Evolutionary conservation across 192 early-diverging fungal genomes (phyloP).

Genomic region (Backusella macrospora): DNA sequence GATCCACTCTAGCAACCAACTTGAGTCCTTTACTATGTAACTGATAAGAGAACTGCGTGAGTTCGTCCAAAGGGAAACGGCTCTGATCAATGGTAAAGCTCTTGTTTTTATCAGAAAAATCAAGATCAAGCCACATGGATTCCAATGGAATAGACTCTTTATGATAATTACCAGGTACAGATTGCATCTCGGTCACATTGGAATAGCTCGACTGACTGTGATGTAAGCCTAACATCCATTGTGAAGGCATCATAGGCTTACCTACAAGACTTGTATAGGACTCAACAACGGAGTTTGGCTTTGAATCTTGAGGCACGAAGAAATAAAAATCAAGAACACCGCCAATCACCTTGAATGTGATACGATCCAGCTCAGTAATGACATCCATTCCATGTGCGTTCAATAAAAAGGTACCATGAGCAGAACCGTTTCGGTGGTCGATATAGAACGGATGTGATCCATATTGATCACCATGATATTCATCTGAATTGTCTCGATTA

Average conservation of each 20-base stretch:
- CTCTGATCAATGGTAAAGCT: constrained; percentile 61
- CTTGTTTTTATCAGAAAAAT: constrained; percentile 65
- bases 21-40: constrained; percentile 53
- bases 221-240: constrained; percentile 36
- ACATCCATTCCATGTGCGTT: constrained; percentile 77
- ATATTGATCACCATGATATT: constrained; percentile 50
- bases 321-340: constrained; percentile 71
- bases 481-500: not conserved
- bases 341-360: constrained; percentile 69
- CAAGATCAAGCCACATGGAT: constrained; percentile 62
- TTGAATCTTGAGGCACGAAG: constrained; percentile 46
- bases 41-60: constrained; percentile 45
- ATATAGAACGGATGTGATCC: constrained; percentile 69
- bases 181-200: constrained; percentile 54
- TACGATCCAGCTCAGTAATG: constrained; percentile 36
- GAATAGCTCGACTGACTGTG: constrained; percentile 49
- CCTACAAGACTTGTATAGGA: constrained; percentile 65
- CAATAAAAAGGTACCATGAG: constrained; percentile 57
- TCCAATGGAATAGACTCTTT: constrained; percentile 53
- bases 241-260: constrained; percentile 56
- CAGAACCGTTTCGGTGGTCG: constrained; percentile 56
- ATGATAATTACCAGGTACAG: constrained; percentile 52
- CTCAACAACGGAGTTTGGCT: constrained; percentile 43
- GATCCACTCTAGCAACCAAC: constrained; percentile 64
- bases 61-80: constrained; percentile 53